A percentile compares a stretch with the other conserved stretches of the same genome.
Conservation (phyloP, 1,284 basidiomycete species). For the Puccinia hordei region DNA sequence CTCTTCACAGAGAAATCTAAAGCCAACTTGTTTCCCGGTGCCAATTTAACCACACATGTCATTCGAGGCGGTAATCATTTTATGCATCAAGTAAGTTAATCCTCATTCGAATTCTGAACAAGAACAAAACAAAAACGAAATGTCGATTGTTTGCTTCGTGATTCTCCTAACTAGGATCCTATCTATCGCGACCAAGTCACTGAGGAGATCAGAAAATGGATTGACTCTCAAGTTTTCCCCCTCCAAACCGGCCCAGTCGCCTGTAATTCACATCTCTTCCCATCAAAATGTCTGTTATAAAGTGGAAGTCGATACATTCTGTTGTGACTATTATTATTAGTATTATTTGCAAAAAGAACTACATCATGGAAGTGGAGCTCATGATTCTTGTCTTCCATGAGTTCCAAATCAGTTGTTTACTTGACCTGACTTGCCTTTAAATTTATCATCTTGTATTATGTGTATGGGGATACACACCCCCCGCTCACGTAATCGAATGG, state of each 20-base stretch:
- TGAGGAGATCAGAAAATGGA: slow-evolving; percentile 6
- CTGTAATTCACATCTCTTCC: background rate
- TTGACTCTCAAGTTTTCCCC: background rate
- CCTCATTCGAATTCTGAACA: background rate
- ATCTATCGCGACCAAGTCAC: slow-evolving; percentile 4
- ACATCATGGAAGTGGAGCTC: no score
- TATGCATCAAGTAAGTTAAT: slow-evolving; percentile 19
- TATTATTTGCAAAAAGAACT: no score
- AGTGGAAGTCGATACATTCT: no score
- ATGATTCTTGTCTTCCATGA: no score
- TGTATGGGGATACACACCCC: no score
- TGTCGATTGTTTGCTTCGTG: background rate
- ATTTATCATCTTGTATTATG: no score
- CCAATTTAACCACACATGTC: background rate
- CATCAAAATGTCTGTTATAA: background rate
- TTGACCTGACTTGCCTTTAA: no score
- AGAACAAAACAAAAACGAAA: no score
- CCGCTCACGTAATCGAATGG: no score
- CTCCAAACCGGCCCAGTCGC: background rate
- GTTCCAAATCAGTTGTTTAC: no score
- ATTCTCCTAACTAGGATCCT: slow-evolving; percentile 17
- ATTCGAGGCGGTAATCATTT: slow-evolving; percentile 31
- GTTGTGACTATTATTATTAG: no score
- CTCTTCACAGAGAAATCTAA: background rate
- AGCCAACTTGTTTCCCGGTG: slow-evolving; percentile 16